Base-by-base conservation (phyloP, 768 basidiomycete species). In the Rhodocollybia butyracea region DNA sequence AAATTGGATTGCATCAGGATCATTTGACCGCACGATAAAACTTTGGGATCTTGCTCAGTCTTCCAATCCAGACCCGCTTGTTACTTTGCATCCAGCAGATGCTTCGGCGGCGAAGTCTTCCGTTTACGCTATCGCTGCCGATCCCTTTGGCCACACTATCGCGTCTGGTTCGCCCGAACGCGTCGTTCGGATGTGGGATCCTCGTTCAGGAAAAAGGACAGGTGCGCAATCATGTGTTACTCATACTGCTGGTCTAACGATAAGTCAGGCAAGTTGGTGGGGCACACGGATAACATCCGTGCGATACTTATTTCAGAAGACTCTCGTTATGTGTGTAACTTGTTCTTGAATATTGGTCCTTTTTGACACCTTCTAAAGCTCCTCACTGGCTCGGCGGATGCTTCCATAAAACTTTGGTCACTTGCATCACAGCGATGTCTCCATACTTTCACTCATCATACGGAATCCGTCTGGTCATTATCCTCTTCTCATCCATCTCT, bases 281-380 rank as follows among this genome's bases (percentile, higher is more conserved):
- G 96, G 0, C 96, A 99, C 67, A 96, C 96, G 0, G 97, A 99
- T 69, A 98, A 98, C 62, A 94, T 99, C 57, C 81, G 96, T 8
- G 84, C 92, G 3, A 88, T 98, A 41, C 69, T 95, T 21, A 78
- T 98, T 1, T 91, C 91, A 5, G 93, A 94, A 27, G 95, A 98
- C 68, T 86, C 91, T 22, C 82, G 83, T 83, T 94, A 93, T 69
- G 92, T 95, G 66, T 69, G 92, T 75, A 2, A 41, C 24, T 50
- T 15, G 36, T 53, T 31, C 21, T 40, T 42, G 55, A 12, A 43
- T 38, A 10, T 54, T 17, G 19, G 2, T 21, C 43, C 12, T 30
- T 12, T 22, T 30, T 34, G 15, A 43, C 48, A 4, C 54, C 59
- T 63, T 31, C 47, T 3, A 40, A 19, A 90, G 90, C 72, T 92